phyloP scores from a whole-genome alignment of 495 filamentous ascomycete species.

The Penicillium cosmopolitanum region DNA sequence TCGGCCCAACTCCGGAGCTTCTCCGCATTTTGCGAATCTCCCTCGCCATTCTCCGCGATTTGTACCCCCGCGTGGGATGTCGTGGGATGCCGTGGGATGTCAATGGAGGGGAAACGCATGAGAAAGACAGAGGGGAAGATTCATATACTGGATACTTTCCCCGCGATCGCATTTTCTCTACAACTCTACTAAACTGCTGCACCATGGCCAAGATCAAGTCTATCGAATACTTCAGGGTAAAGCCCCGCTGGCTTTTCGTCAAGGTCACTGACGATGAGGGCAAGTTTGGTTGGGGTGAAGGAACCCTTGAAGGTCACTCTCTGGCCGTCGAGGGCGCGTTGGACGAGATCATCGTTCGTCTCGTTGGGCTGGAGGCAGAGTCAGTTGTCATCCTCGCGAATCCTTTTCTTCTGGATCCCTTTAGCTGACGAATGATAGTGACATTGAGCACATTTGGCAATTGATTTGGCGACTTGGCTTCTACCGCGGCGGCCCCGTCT shows the following conservation, averaged over 20 bases:
- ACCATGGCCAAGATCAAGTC: constrained; percentile 68
- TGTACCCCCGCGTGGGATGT: constrained; percentile 25
- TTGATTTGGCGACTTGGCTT: constrained; percentile 70
- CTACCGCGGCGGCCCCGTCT: constrained; percentile 82
- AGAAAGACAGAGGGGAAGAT: neutral
- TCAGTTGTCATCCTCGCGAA: constrained; percentile 34
- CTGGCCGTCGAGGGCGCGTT: constrained; percentile 80
- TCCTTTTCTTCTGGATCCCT: neutral
- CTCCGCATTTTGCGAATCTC: constrained; percentile 4
- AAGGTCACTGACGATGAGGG: constrained; percentile 71
- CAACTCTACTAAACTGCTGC: neutral
- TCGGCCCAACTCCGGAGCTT: constrained; percentile 12
- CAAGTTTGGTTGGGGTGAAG: constrained; percentile 78
- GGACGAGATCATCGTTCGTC: constrained; percentile 65
- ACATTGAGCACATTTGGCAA: constrained; percentile 87
- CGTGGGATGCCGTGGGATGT: neutral
- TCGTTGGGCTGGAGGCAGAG: constrained; percentile 78
- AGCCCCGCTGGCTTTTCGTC: constrained; percentile 81
- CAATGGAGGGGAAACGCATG: neutral
- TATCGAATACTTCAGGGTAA: constrained; percentile 81
- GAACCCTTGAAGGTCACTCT: constrained; percentile 76
- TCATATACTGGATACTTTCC: neutral
- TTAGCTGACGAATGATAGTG: constrained; percentile 44
- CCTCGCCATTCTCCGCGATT: neutral
- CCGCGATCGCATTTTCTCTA: neutral